Evolutionary conservation across 257 asterid genomes (phyloP), one percentile per base, ranked within the genome.

Genomic region (Solanum phureja): DNA sequence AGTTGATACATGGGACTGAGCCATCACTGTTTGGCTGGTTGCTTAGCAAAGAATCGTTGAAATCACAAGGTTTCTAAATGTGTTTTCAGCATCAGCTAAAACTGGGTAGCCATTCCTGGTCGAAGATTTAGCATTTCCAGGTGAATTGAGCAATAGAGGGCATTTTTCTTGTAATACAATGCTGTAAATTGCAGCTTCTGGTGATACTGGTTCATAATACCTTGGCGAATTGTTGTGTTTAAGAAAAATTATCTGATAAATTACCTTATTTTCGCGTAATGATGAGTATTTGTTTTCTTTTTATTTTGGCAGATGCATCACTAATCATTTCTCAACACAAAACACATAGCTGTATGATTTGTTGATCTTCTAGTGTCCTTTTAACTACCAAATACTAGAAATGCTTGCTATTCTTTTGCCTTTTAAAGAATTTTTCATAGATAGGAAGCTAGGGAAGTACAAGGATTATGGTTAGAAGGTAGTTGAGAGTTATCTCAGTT

Each of bases 31-130:
- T 24, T 37, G 7, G 31, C 94, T 83, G 92, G 83, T 87, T 89
- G 91, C 93, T 90, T 49, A 89, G 92, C 90, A 1, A 56, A 56
- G 64, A 56, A 56, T 83, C 23, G 86, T 33, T 92, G 92, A 40
- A 84, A 89, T 72, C 73, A 56, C 40, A 88, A 62, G 85, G 62
- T 87, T 71, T 71, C 91, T 89, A 77, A 87, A 92, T 89, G 92
- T 90, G 34, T n/a, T 92, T 90, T 83, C 88, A 90, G 91, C 87
- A 72, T 87, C 92, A 34, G 92, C 87, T 88, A 72, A 71, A 71
- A 88, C 87, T 84, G 64, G 37, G 14, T 35, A 18, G 35, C 21
- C 62, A 66, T 10, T 52, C 66, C 11, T 18, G 44, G 60, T 40
- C 60, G 21, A 38, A 76, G 16, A 40, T 38, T 76, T 76, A 76